Conservation (phyloP, 208 protist genomes). For the Phytomonas francai region DNA sequence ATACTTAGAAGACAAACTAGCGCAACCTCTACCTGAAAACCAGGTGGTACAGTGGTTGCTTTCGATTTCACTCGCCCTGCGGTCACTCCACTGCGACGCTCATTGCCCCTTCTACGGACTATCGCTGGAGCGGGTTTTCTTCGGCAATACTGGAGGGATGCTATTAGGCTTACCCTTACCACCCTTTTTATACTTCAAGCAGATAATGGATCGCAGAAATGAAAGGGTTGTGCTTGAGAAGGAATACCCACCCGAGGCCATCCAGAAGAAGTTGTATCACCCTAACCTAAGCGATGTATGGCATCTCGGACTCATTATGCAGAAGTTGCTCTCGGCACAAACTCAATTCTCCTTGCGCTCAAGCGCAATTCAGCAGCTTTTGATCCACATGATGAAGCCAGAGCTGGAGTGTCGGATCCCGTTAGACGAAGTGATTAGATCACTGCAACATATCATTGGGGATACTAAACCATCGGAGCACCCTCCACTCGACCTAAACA, state of each 20-base stretch:
- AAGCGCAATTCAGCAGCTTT: slow-evolving; percentile 23
- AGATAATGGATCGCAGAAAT: slow-evolving; percentile 36
- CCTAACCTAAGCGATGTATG: slow-evolving; percentile 58
- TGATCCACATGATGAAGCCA: slow-evolving; percentile 46
- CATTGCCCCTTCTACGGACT: slow-evolving; percentile 49
- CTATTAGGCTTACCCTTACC: slow-evolving; percentile 52
- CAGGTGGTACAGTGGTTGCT: slow-evolving; percentile 47
- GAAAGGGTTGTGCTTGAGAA: slow-evolving; percentile 32
- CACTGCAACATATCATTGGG: slow-evolving; percentile 11
- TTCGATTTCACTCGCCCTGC: slow-evolving; percentile 34
- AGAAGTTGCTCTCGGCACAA: slow-evolving; percentile 41
- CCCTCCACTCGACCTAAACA: background rate
- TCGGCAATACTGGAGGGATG: slow-evolving; percentile 24
- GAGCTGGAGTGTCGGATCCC: slow-evolving; percentile 23
- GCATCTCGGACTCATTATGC: slow-evolving; percentile 48
- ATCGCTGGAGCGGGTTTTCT: slow-evolving; percentile 45
- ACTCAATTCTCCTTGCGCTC: slow-evolving; percentile 28
- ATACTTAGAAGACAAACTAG: slow-evolving; percentile 51
- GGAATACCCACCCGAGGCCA: slow-evolving; percentile 74
- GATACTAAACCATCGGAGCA: background rate
- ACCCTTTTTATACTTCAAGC: slow-evolving; percentile 40
- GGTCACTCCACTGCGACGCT: slow-evolving; percentile 24
- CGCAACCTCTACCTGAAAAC: slow-evolving; percentile 26
- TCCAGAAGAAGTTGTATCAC: slow-evolving; percentile 32
- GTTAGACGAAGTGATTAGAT: slow-evolving; percentile 26